Evolutionary conservation across 2,329 filamentous ascomycete genomes (phyloP).

Genomic region (Paecilomyces niveus): DNA sequence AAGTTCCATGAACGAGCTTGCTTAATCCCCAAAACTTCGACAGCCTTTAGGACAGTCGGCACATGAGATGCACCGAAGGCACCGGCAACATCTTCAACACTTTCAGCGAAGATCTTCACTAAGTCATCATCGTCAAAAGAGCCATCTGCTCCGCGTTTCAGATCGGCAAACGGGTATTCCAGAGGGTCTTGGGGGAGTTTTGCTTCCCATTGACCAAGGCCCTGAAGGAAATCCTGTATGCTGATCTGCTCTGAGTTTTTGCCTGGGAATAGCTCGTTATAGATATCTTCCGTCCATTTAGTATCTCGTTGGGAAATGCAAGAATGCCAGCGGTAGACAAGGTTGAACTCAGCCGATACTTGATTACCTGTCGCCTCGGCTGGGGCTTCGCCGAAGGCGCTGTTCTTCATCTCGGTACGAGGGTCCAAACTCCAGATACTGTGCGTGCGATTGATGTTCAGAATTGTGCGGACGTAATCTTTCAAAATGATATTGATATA

Average conservation of each 20-base stretch:
- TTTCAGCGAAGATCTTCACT: conserved; percentile 47
- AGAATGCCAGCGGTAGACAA: conserved; percentile 61
- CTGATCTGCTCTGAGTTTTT: conserved; percentile 4
- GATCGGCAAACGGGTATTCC: conserved; percentile 42
- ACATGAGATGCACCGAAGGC: conserved; percentile 55
- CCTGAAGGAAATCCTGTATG: conserved; percentile 26
- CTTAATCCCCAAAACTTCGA: conserved; percentile 58
- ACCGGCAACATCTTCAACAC: conserved; percentile 56
- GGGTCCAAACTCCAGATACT: conserved; percentile 59
- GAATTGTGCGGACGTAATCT: conserved; percentile 57
- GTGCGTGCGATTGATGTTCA: conserved; percentile 53
- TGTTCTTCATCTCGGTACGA: conserved; percentile 50
- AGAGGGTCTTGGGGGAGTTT: conserved; percentile 38
- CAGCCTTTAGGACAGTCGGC: conserved; percentile 50
- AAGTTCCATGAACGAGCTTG: conserved; percentile 55
- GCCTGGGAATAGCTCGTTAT: conserved; percentile 41
- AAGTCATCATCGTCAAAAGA: conserved; percentile 53
- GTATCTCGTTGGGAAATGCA: conserved; percentile 55
- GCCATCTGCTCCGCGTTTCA: conserved; percentile 45
- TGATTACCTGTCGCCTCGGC: conserved; percentile 57
- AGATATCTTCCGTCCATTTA: conserved; percentile 53
- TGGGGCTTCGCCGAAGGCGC: conserved; percentile 38
- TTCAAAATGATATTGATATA: conserved; percentile 51
- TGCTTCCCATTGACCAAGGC: conserved; percentile 35
- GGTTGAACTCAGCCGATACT: conserved; percentile 61